Base-by-base conservation (phyloP, 768 basidiomycete genomes). In the Lactarius deliciosus region DNA sequence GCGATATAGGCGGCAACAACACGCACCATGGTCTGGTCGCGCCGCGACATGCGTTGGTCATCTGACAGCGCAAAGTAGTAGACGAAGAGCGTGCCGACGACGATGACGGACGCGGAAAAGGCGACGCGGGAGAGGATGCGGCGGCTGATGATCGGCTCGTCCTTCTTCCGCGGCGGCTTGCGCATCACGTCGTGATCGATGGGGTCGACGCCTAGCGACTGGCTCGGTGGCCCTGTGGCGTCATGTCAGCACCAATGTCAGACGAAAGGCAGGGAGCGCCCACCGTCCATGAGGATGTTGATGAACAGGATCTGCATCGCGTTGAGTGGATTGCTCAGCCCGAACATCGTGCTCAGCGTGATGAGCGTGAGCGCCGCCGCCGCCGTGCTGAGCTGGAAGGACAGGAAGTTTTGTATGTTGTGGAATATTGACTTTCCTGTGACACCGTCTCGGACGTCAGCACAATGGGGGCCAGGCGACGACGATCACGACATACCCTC, bases 301-400 rank as follows among this genome's bases (percentile, higher is more conserved):
- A 98, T 98, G 75, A 97, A 98, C n/a, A 98, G 79, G 72, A 98
- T 98, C 76, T 98, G 95, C 95, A 98, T 98, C 4, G 96, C 89
- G 73, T 98, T 98, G 69, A 98, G 82, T 3, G 96, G 96, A 73
- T 96, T 98, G 72, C 87, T 88, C 40, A 97, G 81, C 16, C 90
- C 87, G 72, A 98, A 86, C 75, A 95, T 82, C 25, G 96, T 98
- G 75, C 92, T 94, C 64, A 98, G 81, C 2, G 96, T 96, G 78
- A 98, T 98, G 70, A 98, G 81, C 22, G 92, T 89, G 70, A 98
- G 80, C 3, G 96, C 95, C 25, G 96, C 94, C 3, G 94, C 93
- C n/a, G 96, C 96, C 3, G 96, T 98, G 72, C 94, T 96, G 20
- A 98, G 85, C 76, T 98, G 96, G 85, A 98, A 98, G 50, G 92